Evolutionary conservation across 1,284 basidiomycete genomes (phyloP), one percentile per base, ranked within the genome.

Genomic region (Mycena sp.): DNA sequence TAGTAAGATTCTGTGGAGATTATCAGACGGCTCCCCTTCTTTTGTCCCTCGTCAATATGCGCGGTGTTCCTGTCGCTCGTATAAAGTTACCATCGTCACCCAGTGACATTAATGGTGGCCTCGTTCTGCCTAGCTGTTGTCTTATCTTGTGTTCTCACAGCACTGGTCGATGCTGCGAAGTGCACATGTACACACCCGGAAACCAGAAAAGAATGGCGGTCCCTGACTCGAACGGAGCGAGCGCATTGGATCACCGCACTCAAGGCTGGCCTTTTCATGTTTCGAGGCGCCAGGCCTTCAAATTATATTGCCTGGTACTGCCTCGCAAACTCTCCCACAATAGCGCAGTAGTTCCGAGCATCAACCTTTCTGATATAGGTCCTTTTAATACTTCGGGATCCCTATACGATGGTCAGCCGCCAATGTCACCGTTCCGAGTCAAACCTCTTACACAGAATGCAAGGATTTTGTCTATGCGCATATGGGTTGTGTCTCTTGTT

Each of bases 391-490:
- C 67, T 2, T 75, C 74, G 4, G 67, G 75, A 10, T 77, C 77
- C 14, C 74, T 72, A 46, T 79, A 74, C 57, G 78, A 79, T 65
- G 58, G 38, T 49, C 41, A n/a, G n/a, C n/a, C n/a, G n/a, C n/a
- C n/a, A n/a, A n/a, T n/a, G n/a, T n/a, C n/a, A n/a, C n/a, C n/a
- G n/a, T n/a, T n/a, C n/a, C n/a, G n/a, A n/a, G n/a, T n/a, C n/a
- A n/a, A n/a, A 29, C 2, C 35, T 9, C 16, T 49, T 52, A n/a
- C 23, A 59, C 11, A 11, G 11, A 11, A 12, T 9, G 1, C 14
- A 45, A 40, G 44, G 74, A 80, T 58, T 64, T 79, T 37, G 74
- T 74, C 1, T 79, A 77, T 48, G 67, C 76, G 11, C 78, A 80
- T 56, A 78, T 78, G 73, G 74, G 57, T 58, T 17, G 32, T 38